These are phyloP conservation scores for Candida chauliodis DNA, from an alignment of 805 yeast species.

Conservation along the genomic window DNA sequence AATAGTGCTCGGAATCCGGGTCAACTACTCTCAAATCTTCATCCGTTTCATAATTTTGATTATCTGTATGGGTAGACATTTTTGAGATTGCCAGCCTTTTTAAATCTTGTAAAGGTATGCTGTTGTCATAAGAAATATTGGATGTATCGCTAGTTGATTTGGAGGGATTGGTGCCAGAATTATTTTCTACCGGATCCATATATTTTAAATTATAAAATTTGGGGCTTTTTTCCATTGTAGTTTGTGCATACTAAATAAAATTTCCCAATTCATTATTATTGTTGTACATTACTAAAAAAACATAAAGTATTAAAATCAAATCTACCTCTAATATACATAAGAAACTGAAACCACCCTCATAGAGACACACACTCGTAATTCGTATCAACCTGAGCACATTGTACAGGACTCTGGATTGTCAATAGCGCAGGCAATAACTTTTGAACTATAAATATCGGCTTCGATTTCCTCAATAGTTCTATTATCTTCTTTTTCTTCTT, in stretches of 20 bases:
- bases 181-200: too few relatives aligned
- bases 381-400: constrained; percentile 98
- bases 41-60: too few relatives aligned
- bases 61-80: not conserved
- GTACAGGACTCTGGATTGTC: constrained; percentile 96
- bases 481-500: constrained; percentile 14
- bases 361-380: constrained; percentile 1
- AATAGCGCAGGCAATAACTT: constrained; percentile 95
- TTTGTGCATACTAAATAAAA: too few relatives aligned
- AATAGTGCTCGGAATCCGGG: not conserved
- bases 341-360: constrained; percentile 4
- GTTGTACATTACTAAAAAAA: constrained; percentile 2
- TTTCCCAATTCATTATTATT: not conserved
- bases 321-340: constrained; percentile 1
- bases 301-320: not conserved
- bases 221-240: too few relatives aligned
- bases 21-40: constrained; percentile 3
- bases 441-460: constrained; percentile 83
- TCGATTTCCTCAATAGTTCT: constrained; percentile 35
- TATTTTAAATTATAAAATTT: too few relatives aligned
- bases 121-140: too few relatives aligned
- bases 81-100: not conserved
- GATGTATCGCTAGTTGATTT: too few relatives aligned
- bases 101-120: constrained; percentile 2
- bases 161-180: too few relatives aligned